Base-by-base conservation (phyloP, 2,329 filamentous ascomycete genomes). In the Neofusicoccum parvum region DNA sequence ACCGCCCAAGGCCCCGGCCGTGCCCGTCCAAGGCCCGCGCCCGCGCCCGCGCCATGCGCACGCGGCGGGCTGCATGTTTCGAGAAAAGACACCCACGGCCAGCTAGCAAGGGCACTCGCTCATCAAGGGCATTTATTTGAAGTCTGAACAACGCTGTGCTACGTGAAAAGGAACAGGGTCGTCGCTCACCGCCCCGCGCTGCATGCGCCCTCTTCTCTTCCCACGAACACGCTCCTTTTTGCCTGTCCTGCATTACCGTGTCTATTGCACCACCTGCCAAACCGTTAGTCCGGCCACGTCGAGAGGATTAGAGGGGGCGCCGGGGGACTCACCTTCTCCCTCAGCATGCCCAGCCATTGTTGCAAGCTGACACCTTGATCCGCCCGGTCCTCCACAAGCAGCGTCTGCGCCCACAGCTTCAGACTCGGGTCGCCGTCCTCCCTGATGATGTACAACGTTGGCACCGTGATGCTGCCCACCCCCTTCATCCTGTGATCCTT, bases 351-450 rank as follows among this genome's bases (percentile, higher is more conserved):
- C 84, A 98, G 90, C 90, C 93, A 99, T 80, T 98, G 94, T 72
- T 90, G 90, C 74, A 95, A 89, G 76, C 94, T 96, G 80, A 96
- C 89, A 58, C 93, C 90, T 81, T 97, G 93, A 76, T 99, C 95
- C 64, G 94, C 92, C 70, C 94, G 86, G 80, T 99, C 95, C 80
- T 99, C 95, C 53, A 99, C 90, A 72, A 99, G 82, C 79, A 98
- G 83, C 49, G 95, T 97, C 83, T 97, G 94, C 50, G 95, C 95
- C 95, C 95, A 99, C 69, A 98, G 83, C 80, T 96, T 94, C 77
- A 99, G 82, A 73, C 92, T 94, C 37, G 95, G 95, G 80, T 99
- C 95, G 62, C 95, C 95, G 74, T 98, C 95, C 79, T 98, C 94
- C 72, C 94, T 89, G 68, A 98, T 91, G 72, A 98, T 86, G 76